Percentiles rank a stretch among this genome's conserved stretches.
These are phyloP conservation scores for Diaporthe caulivora DNA, from an alignment of 2,329 filamentous ascomycete species.

Conservation along the genomic window DNA sequence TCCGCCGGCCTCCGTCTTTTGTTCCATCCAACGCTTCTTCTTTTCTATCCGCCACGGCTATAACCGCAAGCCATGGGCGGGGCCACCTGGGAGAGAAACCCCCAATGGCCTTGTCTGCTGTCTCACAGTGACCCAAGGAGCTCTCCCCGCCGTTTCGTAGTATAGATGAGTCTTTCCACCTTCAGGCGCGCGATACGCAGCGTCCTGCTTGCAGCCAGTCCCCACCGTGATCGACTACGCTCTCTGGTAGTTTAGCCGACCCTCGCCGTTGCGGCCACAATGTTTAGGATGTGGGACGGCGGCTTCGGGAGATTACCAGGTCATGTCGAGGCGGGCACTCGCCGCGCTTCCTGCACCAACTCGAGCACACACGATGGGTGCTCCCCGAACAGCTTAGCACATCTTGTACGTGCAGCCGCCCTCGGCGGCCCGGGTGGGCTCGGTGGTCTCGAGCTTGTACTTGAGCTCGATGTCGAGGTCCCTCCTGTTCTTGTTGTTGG, in stretches of 20 bases:
- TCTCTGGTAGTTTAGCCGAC: not conserved
- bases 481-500: constrained; percentile 93
- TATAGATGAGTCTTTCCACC: not conserved
- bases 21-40: no score
- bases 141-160: not conserved
- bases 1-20: not conserved
- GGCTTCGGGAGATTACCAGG: constrained; percentile 2
- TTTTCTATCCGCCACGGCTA: not conserved
- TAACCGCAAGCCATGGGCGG: not conserved
- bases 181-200: constrained; percentile 30
- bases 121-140: not conserved
- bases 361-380: constrained; percentile 20
- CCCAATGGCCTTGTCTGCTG: not conserved
- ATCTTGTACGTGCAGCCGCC: constrained; percentile 86
- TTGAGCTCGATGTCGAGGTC: constrained; percentile 92
- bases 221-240: not conserved
- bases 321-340: constrained; percentile 2
- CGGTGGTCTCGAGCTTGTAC: constrained; percentile 84
- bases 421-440: constrained; percentile 75
- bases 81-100: not conserved
- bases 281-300: not conserved
- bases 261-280: not conserved
- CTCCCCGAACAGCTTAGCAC: constrained; percentile 60
- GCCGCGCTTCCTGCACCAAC: not conserved
- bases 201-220: constrained; percentile 10